Evolutionary conservation across 768 basidiomycete species (phyloP).

Genomic region (Epithele typhae): DNA sequence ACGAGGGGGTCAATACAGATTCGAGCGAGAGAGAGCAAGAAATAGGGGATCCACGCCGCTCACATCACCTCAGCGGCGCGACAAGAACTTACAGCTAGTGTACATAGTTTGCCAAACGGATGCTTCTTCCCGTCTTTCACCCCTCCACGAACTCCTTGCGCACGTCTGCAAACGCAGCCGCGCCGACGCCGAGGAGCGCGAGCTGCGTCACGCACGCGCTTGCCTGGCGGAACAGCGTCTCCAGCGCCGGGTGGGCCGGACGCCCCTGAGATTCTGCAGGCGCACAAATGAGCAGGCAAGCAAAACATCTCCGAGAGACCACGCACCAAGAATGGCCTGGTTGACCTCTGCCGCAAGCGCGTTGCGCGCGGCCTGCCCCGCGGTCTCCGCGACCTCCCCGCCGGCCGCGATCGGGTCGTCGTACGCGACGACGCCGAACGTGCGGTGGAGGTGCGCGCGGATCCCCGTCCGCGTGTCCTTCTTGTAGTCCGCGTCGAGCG

Average conservation of each 20-base stretch:
- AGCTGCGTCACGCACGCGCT: slow-evolving; percentile 66
- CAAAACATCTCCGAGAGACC: no score
- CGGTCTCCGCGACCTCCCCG: slow-evolving; percentile 62
- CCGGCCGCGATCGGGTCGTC: slow-evolving; percentile 67
- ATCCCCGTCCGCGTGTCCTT: slow-evolving; percentile 59
- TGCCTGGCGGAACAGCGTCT: slow-evolving; percentile 74
- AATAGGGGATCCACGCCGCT: no score
- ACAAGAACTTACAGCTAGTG: no score
- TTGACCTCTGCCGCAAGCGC: slow-evolving; percentile 74
- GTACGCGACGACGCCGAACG: slow-evolving; percentile 78
- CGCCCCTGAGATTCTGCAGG: slow-evolving; percentile 70
- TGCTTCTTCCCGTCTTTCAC: not conserved
- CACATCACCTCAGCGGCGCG: no score
- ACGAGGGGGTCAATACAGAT: no score
- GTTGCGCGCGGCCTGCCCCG: slow-evolving; percentile 61
- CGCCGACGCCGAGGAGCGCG: slow-evolving; percentile 65
- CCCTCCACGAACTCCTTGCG: slow-evolving; percentile 59
- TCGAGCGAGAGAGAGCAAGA: no score
- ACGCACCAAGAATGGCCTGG: slow-evolving; percentile 75
- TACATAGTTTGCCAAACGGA: not conserved
- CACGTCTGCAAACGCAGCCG: slow-evolving; percentile 81
- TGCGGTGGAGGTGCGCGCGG: slow-evolving; percentile 61
- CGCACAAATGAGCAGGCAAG: not conserved
- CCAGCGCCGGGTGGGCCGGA: slow-evolving; percentile 66
- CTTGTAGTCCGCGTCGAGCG: slow-evolving; percentile 64